These are phyloP conservation scores for Gaultheria prostrata DNA, from an alignment of 148 eudicot species.

Conservation along the genomic window DNA sequence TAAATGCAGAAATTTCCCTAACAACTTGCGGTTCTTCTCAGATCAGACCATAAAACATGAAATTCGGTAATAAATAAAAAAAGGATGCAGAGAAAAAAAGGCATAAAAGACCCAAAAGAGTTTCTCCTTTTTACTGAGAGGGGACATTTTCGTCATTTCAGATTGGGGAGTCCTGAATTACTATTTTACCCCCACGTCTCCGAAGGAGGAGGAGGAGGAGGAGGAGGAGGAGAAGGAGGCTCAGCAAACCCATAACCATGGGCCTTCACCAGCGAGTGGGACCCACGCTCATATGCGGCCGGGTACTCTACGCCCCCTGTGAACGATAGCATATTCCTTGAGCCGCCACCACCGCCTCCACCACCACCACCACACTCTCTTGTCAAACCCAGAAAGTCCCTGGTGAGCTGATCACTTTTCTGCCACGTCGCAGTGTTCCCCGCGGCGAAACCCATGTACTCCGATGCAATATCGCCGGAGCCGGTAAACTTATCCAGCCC, in stretches of 20 bases:
- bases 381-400: conserved; percentile 75
- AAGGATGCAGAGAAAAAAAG: not conserved
- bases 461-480: conserved; percentile 21
- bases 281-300: conserved; percentile 34
- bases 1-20: not conserved
- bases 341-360: conserved; percentile 16
- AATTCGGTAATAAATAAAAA: not conserved
- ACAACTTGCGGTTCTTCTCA: not conserved
- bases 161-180: not conserved
- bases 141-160: not conserved
- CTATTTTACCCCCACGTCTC: conserved; percentile 29
- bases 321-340: conserved; percentile 42
- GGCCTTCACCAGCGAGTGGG: conserved; percentile 33
- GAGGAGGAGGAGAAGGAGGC: conserved; percentile 27
- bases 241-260: conserved; percentile 46
- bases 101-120: not conserved
- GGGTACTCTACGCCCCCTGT: conserved; percentile 39
- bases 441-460: conserved; percentile 10
- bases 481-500: not conserved
- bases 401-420: conserved; percentile 51
- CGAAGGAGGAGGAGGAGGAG: conserved; percentile 29
- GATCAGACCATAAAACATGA: not conserved
- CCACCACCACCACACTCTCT: conserved; percentile 17
- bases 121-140: not conserved
- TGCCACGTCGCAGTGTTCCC: conserved; percentile 48